Conservation (phyloP, 768 basidiomycete species). For the Tephrocybe sp. region DNA sequence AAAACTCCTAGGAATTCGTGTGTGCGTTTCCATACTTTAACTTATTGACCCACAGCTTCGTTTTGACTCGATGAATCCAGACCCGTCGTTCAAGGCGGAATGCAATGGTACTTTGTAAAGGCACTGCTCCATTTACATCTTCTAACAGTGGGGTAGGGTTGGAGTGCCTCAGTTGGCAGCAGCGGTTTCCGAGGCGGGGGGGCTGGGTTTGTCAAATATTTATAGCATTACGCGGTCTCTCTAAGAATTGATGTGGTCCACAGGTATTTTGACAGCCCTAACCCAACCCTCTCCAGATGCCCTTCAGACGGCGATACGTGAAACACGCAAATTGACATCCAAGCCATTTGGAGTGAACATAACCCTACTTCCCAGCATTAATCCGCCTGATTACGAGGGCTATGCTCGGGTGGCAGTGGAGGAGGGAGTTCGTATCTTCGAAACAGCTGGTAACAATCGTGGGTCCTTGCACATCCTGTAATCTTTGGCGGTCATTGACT, state of each 20-base stretch:
- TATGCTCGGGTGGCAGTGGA: conserved; percentile 80
- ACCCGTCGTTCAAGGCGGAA: conserved; percentile 83
- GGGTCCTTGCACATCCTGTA: conserved; percentile 23
- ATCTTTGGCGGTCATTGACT: neutral
- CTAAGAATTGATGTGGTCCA: conserved; percentile 1
- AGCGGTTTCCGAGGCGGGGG: conserved; percentile 82
- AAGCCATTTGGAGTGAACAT: conserved; percentile 87
- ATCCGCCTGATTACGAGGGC: conserved; percentile 86
- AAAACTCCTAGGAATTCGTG: conserved; percentile 4
- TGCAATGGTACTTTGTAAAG: conserved; percentile 69
- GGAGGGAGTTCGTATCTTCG: conserved; percentile 86
- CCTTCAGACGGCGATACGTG: conserved; percentile 73
- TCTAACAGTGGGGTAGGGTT: conserved; percentile 54
- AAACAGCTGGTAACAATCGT: conserved; percentile 94
- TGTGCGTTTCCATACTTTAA: conserved; percentile 1
- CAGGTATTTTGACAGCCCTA: conserved; percentile 82
- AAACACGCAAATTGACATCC: conserved; percentile 65
- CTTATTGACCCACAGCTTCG: neutral
- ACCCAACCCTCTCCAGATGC: conserved; percentile 86
- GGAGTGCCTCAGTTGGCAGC: conserved; percentile 72
- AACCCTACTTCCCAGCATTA: conserved; percentile 85
- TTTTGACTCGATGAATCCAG: conserved; percentile 28
- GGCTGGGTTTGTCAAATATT: conserved; percentile 51
- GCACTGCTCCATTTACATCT: neutral
- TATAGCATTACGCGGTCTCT: neutral